A percentile compares a stretch with the other conserved stretches of the same genome.
Conservation (phyloP, 2,329 filamentous ascomycete genomes). For the Botrytis squamosa region DNA sequence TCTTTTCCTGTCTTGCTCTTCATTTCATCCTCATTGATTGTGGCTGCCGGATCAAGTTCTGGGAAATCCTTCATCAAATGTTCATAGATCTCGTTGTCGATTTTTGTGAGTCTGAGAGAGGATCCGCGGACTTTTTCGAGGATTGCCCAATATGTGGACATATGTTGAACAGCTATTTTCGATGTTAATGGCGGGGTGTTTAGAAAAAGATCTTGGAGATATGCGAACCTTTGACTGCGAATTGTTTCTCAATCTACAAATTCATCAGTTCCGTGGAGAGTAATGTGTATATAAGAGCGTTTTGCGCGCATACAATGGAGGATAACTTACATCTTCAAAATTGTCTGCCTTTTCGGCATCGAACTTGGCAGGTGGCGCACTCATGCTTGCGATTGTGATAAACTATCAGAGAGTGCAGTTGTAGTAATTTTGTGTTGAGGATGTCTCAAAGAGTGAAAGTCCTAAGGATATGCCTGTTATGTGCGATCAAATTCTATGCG, state of each 20-base stretch:
- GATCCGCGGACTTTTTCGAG: conserved; percentile 89
- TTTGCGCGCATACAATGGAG: conserved; percentile 6
- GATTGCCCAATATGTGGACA: conserved; percentile 95
- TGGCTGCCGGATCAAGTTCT: conserved; percentile 79
- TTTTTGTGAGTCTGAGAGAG: conserved; percentile 83
- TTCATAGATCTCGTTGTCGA: conserved; percentile 91
- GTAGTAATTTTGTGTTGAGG: too few relatives aligned
- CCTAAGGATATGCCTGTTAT: background rate
- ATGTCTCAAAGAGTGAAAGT: background rate
- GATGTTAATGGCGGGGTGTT: conserved; percentile 33
- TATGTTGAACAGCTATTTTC: conserved; percentile 76
- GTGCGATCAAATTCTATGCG: background rate
- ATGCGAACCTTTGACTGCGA: conserved; percentile 81
- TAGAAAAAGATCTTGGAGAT: conserved; percentile 1
- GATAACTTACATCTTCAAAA: conserved; percentile 60
- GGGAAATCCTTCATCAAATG: conserved; percentile 88
- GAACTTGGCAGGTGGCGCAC: conserved; percentile 42
- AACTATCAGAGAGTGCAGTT: background rate
- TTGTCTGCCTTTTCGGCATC: conserved; percentile 66
- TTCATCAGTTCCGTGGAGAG: conserved; percentile 25
- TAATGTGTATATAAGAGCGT: conserved; percentile 17
- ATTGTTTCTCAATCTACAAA: conserved; percentile 92
- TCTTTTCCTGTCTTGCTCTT: conserved; percentile 97
- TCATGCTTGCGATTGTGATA: conserved; percentile 23
- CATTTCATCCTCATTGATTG: conserved; percentile 90